Percentiles rank a stretch among this genome's conserved stretches.
phyloP scores from a whole-genome alignment of 306 rosid genomes.

The Cyamopsis tetragonoloba region DNA sequence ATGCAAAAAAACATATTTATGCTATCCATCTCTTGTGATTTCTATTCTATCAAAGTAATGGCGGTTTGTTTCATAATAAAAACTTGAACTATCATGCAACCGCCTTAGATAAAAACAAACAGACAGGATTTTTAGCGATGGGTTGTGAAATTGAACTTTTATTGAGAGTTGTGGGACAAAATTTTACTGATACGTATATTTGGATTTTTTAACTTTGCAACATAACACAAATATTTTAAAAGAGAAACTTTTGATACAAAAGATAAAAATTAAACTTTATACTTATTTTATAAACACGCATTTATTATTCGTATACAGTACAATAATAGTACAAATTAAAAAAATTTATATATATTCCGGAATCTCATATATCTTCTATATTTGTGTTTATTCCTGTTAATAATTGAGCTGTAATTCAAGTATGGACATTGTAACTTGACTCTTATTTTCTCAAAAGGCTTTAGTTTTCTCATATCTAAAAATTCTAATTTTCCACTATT shows the following conservation, averaged over 20 bases:
- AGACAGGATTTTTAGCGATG: conserved; percentile 8
- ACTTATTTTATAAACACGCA: too few relatives aligned
- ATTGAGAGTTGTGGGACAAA: conserved; percentile 14
- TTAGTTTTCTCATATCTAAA: too few relatives aligned
- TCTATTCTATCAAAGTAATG: conserved; percentile 17
- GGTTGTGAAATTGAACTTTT: conserved; percentile 10
- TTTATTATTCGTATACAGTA: too few relatives aligned
- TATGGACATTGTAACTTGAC: neutral
- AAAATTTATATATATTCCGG: too few relatives aligned
- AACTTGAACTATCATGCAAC: conserved; percentile 26
- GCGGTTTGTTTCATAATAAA: conserved; percentile 26
- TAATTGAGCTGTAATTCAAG: neutral
- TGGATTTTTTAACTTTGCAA: too few relatives aligned
- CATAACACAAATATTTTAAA: too few relatives aligned
- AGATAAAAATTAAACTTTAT: too few relatives aligned
- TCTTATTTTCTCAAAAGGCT: neutral
- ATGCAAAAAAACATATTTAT: neutral
- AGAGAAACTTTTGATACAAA: too few relatives aligned
- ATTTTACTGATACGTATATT: too few relatives aligned
- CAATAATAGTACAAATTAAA: too few relatives aligned
- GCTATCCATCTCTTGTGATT: neutral
- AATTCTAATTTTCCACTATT: too few relatives aligned
- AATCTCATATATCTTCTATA: too few relatives aligned
- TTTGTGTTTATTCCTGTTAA: conserved; percentile 7
- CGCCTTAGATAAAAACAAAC: conserved; percentile 14